Evolutionary conservation across 495 filamentous ascomycete genomes (phyloP), one percentile per base, ranked within the genome.

Genomic region (Jackrogersella minutella): DNA sequence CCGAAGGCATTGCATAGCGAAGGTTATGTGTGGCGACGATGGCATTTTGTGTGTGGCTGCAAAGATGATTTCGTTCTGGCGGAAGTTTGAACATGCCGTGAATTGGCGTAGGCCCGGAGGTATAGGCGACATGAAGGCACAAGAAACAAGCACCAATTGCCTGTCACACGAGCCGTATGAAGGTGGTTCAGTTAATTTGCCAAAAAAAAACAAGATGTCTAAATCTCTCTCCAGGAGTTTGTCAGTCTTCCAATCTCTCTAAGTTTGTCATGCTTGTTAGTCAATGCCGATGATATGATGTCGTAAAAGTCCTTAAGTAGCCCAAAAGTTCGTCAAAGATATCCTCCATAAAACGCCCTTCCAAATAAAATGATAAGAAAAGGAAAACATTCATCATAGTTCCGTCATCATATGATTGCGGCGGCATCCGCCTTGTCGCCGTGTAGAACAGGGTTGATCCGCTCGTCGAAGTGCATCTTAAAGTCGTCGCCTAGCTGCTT

Each of bases 401-500:
- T 59, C 46, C 26, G 47, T 34, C 17, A 64, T 74, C 36, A 74
- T 52, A 70, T 64, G 55, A 74, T 63, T 13, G 67, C 72, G 24
- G 72, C 69, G 8, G 69, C 60, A n/a, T 73, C 72, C 1, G 69
- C 49, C 33, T 51, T 74, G 59, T 85, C 80, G 24, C 82, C 85
- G 77, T 85, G 79, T 9, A 85, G 75, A n/a, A 90, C 84, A 16
- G 87, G 87, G 78, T 90, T 91, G 61, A 90, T 80, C 17, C 70
- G 61, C 30, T 80, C 78, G 54, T 80, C 76, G 67, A 79, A 82
- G 64, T 78, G 68, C 64, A 80, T 80, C 47, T 69, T 68, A 66
- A 82, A 92, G 73, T 79, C 90, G 80, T 73, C 87, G 10, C 84
- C 87, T 2, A 86, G 82, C 60, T 97, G 87, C 60, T 91, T 90